Percentiles rank a stretch among this genome's conserved stretches.
Evolutionary conservation across 345 rosid genomes (phyloP).

Genomic region (Kernera saxatilis): DNA sequence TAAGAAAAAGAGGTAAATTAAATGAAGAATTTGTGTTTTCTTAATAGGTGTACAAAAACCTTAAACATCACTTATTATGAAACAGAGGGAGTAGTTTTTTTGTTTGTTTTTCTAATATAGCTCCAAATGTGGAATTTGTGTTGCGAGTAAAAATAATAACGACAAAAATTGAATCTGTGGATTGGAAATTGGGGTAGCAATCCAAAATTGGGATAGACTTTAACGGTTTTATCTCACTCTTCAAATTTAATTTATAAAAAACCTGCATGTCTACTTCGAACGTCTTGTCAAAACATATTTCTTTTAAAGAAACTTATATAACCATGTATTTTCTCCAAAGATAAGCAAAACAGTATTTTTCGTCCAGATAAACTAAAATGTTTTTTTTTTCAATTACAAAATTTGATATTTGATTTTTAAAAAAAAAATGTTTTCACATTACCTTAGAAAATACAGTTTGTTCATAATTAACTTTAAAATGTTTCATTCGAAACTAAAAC

Average conservation of each 20-base stretch:
- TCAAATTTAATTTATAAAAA: background rate
- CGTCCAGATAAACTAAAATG: background rate
- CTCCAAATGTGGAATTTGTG: slow-evolving; percentile 3
- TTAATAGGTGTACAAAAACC: too few species aligned
- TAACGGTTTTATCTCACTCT: background rate
- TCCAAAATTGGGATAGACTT: background rate
- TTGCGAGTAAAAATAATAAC: background rate
- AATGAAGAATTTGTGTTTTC: too few species aligned
- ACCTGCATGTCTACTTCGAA: background rate
- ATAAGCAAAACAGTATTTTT: background rate
- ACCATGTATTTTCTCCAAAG: too few species aligned
- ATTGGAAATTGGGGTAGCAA: background rate
- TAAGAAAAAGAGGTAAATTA: too few species aligned
- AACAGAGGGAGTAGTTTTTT: too few species aligned
- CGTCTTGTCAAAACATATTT: background rate
- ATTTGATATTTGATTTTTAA: too few species aligned
- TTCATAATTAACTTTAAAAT: background rate
- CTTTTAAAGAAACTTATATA: background rate
- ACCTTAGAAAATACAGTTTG: background rate
- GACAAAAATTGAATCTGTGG: background rate
- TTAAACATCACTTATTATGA: too few species aligned
- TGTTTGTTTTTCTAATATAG: background rate
- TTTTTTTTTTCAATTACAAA: background rate
- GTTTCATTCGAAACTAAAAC: background rate
- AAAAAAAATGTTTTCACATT: background rate